Conservation (phyloP, 2,329 filamentous ascomycete genomes). For the Xylariaceae sp. region DNA sequence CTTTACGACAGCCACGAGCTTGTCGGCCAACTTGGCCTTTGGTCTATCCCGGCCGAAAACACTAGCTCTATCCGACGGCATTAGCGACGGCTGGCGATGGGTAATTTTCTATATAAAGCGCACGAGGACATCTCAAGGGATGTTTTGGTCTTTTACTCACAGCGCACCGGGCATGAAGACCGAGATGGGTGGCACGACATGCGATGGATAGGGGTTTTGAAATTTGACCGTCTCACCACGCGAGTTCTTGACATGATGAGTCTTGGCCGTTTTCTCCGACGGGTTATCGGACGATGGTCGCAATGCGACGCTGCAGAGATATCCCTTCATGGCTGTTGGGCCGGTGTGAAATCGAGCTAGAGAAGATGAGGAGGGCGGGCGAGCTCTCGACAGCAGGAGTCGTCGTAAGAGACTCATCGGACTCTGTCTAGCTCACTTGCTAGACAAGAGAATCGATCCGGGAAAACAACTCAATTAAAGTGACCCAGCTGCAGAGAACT, state of each 20-base stretch:
- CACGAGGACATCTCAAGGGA: background rate
- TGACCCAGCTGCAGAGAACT: background rate
- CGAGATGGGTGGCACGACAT: constrained; percentile 12
- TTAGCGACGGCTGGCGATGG: background rate
- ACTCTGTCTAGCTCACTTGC: background rate
- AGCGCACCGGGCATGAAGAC: constrained; percentile 11
- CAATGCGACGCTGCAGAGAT: constrained; percentile 25
- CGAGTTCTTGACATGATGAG: constrained; percentile 44
- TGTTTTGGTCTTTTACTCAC: constrained; percentile 19
- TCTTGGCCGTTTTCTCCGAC: constrained; percentile 40
- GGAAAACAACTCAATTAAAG: background rate
- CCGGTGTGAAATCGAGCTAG: constrained; percentile 16
- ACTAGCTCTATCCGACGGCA: constrained; percentile 14
- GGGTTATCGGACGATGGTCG: constrained; percentile 33
- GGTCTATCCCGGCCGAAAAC: constrained; percentile 43
- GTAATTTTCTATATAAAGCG: background rate
- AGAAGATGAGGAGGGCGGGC: constrained; percentile 3
- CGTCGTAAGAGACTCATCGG: constrained; percentile 13
- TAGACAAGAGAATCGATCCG: background rate
- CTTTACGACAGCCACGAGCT: constrained; percentile 56
- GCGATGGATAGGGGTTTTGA: constrained; percentile 49
- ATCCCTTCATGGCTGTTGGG: constrained; percentile 23
- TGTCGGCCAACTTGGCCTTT: constrained; percentile 56
- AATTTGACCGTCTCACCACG: constrained; percentile 41
- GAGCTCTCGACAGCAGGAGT: constrained; percentile 3